Evolutionary conservation across 495 filamentous ascomycete species (phyloP).

Genomic region (Aspergillus hancockii): DNA sequence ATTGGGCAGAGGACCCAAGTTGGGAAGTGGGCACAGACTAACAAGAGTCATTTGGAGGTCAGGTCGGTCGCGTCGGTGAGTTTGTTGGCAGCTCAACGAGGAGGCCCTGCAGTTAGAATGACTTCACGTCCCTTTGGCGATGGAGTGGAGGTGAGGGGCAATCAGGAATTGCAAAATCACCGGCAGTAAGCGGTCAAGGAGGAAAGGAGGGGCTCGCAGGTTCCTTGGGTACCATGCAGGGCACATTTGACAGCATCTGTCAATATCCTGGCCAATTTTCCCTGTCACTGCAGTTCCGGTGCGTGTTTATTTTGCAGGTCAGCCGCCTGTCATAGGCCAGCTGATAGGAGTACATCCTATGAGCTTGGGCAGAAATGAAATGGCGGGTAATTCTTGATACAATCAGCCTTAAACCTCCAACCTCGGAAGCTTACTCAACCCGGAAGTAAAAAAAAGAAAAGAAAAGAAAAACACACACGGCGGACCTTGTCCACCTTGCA

Average conservation of each 20-base stretch:
- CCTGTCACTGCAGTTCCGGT: conserved; percentile 15
- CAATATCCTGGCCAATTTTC: conserved; percentile 15
- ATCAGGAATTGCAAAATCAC: conserved; percentile 8
- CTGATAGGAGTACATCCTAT: conserved; percentile 7
- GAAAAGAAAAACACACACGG: neutral
- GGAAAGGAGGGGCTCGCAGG: conserved; percentile 18
- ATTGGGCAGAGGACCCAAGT: conserved; percentile 5
- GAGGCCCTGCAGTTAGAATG: conserved; percentile 16
- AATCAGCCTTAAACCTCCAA: conserved; percentile 11
- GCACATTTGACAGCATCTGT: conserved; percentile 17
- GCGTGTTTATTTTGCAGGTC: conserved; percentile 22
- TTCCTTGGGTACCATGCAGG: conserved; percentile 11
- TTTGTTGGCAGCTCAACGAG: conserved; percentile 14
- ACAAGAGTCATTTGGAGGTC: neutral
- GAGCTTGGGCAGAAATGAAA: conserved; percentile 30
- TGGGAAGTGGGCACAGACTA: neutral
- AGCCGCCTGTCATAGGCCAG: conserved; percentile 14
- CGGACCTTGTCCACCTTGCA: conserved; percentile 25
- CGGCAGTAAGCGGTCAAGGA: conserved; percentile 26
- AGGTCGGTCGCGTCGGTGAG: conserved; percentile 13
- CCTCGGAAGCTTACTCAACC: conserved; percentile 1
- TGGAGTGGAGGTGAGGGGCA: conserved; percentile 10
- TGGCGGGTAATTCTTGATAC: conserved; percentile 8
- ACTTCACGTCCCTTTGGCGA: neutral
- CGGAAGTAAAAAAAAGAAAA: neutral